Evolutionary conservation across 805 yeast species (phyloP), one percentile per base, ranked within the genome.

Genomic region (Hemisphaericaspora nanyangensis): DNA sequence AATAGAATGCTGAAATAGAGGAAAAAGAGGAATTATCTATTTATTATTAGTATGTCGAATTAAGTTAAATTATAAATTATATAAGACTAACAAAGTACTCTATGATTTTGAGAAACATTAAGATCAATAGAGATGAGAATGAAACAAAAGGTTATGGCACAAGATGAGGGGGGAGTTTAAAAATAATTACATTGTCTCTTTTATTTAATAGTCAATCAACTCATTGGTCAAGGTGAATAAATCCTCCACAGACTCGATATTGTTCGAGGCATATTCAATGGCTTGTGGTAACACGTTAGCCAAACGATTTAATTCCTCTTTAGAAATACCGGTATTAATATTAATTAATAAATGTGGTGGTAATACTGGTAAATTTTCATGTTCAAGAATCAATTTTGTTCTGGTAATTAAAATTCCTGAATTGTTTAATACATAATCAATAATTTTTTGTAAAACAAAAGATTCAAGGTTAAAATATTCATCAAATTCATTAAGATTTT

Each of bases 321-420:
- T 27, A 3, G 60, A 36, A 5, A 52, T 58, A n/a, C 62, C 65
- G 27, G 40, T 44, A 46, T 55, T 65, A 27, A 66, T 45, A 33
- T 59, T 54, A 7, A 67, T 45, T 47, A 60, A 51, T 40, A 68
- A 60, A 34, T 60, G 66, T 3, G 74, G 74, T 39, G 54, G 54
- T 22, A 49, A 47, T 46, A 69, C 59, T 24, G 93, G 88, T 44
- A 85, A 68, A 37, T 79, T 64, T 56, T 89, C 97, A 54, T 82
- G 95, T 48, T 77, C 80, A 39, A 82, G 66, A 10, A 88, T 72
- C 42, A 70, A 70, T 41, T 78, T 79, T 19, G 80, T 68, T 52
- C 95, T 78, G 8, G 77, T 71, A 34, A 90, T 70, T 44, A 88
- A 70, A 13, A 86, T 68, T 34, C 68, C 72, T 12, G 77, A 75